phyloP scores from a whole-genome alignment of 352 stramenopile genomes.

The Pythium plurisporium region DNA sequence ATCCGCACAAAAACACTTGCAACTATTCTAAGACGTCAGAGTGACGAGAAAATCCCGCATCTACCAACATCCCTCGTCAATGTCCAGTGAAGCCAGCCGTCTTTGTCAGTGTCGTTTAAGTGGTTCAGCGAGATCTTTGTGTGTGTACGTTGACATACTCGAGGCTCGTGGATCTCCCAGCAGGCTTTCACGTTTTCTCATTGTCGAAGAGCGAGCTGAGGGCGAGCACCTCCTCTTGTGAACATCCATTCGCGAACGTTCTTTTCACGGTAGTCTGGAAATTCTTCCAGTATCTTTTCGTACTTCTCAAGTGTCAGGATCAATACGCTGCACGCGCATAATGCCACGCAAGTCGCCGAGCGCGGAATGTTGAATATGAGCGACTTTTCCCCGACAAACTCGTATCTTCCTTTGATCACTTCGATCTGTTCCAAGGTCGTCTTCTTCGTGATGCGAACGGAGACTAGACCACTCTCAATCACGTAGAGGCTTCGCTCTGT shows the following conservation, averaged over 20 bases:
- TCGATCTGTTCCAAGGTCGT: slow-evolving; percentile 77
- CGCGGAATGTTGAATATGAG: slow-evolving; percentile 74
- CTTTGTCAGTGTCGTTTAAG: too few relatives aligned
- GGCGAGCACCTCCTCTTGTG: slow-evolving; percentile 1
- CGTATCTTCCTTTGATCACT: too few relatives aligned
- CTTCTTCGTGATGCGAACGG: slow-evolving; percentile 51
- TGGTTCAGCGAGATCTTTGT: too few relatives aligned
- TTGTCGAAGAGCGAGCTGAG: neutral
- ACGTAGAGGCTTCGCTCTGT: slow-evolving; percentile 77
- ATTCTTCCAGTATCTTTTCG: slow-evolving; percentile 60
- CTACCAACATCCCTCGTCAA: too few relatives aligned
- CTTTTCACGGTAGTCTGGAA: slow-evolving; percentile 64
- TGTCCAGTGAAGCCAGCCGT: too few relatives aligned
- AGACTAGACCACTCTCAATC: slow-evolving; percentile 53
- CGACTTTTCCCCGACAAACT: slow-evolving; percentile 75
- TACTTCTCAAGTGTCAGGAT: slow-evolving; percentile 76
- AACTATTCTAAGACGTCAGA: too few relatives aligned
- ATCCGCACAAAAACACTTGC: neutral
- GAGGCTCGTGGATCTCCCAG: too few relatives aligned
- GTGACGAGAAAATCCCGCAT: too few relatives aligned
- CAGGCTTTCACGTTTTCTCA: too few relatives aligned
- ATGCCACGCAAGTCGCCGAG: slow-evolving; percentile 61
- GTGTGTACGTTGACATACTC: too few relatives aligned
- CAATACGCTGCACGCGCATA: slow-evolving; percentile 69
- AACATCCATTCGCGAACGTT: slow-evolving; percentile 79